Evolutionary conservation across 164 flowering plant species (phyloP), one percentile per base, ranked within the genome.

Genomic region (Tinospora cordifolia): DNA sequence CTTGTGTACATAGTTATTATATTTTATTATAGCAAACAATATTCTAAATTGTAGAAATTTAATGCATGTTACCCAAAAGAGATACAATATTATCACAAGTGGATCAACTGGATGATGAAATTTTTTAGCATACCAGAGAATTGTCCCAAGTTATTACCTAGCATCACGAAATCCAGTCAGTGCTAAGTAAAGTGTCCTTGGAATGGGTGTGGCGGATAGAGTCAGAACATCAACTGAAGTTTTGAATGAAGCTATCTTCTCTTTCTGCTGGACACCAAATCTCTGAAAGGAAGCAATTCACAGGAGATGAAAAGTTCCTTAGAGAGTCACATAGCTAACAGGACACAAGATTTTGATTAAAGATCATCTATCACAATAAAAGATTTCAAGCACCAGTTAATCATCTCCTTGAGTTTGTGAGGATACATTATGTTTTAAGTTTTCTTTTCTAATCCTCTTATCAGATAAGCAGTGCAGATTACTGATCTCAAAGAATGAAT

Each of bases 81-180:
- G 47, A 44, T 44, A 44, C 47, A 10, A 21, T 9, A 5, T 30
- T 54, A 54, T 13, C 25, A 54, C 24, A 19, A 54, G 24, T 6
- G 60, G 60, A 54, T 6, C 21, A 54, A 54, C 24, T 19, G 24
- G 0, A 44, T 14, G 14, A 14, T 21, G 24, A 54, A 19, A 54
- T 54, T 54, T 22, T 54, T 54, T 24, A 54, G 21, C n/a, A 17
- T 25, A 17, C 58, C 47, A 51, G 22, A 51, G 60, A 54, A 5
- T 22, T n/a, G 10, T 0, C 24, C 24, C n/a, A 44, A 72, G 27
- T 49, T 63, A 68, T 77, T 85, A 94, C 99, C 99, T 94, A 41
- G 97, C 96, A 84, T 94, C 99, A 72, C 97, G 99, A 76, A 92
- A 94, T 69, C 99, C 97, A 71, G 97, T 92, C 83, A 94, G 83